A percentile compares a stretch with the other conserved stretches of the same genome.
These are phyloP conservation scores for Forsythia suspensa DNA, from an alignment of 257 asterid genomes.

Conservation along the genomic window DNA sequence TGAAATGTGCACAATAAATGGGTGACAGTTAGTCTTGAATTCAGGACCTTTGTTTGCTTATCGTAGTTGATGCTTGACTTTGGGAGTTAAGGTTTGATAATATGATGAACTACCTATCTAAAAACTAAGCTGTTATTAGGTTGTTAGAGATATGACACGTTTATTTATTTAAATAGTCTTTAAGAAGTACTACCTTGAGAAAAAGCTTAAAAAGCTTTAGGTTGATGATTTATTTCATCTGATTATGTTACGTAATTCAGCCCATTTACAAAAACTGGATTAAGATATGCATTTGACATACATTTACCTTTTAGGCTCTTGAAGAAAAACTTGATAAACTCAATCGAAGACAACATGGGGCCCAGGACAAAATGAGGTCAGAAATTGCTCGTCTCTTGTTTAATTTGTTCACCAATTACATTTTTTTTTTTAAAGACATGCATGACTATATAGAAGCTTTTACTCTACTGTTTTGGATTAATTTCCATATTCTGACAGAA, in stretches of 20 bases:
- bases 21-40: not conserved
- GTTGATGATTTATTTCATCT: not conserved
- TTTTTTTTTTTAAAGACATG: not conserved
- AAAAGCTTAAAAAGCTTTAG: not conserved
- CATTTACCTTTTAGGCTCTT: conserved; percentile 39
- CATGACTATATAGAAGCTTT: not conserved
- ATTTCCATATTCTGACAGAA: not conserved
- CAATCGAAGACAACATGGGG: conserved; percentile 38
- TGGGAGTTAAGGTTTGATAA: not conserved
- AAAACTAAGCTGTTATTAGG: too few relatives aligned
- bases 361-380: conserved; percentile 58
- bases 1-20: not conserved
- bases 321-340: conserved; percentile 57
- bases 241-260: not conserved
- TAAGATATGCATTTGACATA: not conserved
- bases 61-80: too few relatives aligned
- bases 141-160: too few relatives aligned
- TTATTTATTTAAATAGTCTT: not conserved
- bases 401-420: not conserved
- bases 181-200: not conserved
- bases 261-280: not conserved
- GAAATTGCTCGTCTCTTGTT: not conserved
- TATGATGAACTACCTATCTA: too few relatives aligned
- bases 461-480: not conserved
- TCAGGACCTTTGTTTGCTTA: too few relatives aligned